Evolutionary conservation across 805 yeast genomes (phyloP).

Genomic region (Soucietia sequanensis): DNA sequence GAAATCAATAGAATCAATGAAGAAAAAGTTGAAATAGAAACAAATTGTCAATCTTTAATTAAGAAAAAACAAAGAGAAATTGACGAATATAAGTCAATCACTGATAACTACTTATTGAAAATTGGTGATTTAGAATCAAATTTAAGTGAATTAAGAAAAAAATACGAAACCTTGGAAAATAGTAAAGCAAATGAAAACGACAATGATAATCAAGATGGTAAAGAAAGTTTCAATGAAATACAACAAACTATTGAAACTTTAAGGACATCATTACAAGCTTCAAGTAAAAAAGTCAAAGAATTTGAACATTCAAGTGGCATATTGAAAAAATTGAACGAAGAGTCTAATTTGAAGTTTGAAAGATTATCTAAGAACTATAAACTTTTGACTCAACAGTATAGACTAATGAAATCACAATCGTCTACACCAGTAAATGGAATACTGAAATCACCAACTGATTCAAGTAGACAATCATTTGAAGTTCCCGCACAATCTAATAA

Average conservation of each 20-base stretch:
- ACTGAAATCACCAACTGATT: slow-evolving; percentile 1
- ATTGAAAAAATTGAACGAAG: slow-evolving; percentile 64
- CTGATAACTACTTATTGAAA: slow-evolving; percentile 43
- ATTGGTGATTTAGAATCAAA: slow-evolving; percentile 37
- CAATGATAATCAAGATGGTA: slow-evolving; percentile 15
- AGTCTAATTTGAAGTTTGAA: slow-evolving; percentile 63
- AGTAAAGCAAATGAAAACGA: slow-evolving; percentile 14
- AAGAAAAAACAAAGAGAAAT: slow-evolving; percentile 63
- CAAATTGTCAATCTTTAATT: slow-evolving; percentile 45
- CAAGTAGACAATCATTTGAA: slow-evolving; percentile 2
- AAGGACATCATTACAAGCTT: slow-evolving; percentile 50
- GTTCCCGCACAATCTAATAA: slow-evolving; percentile 7
- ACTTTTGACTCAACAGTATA: slow-evolving; percentile 57
- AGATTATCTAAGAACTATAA: slow-evolving; percentile 71
- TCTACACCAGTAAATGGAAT: too few relatives aligned
- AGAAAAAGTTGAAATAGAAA: slow-evolving; percentile 61
- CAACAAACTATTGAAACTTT: slow-evolving; percentile 40
- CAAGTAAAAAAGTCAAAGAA: slow-evolving; percentile 54
- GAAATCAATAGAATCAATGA: slow-evolving; percentile 53
- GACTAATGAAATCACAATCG: slow-evolving; percentile 36
- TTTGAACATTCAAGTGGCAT: slow-evolving; percentile 51
- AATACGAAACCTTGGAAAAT: slow-evolving; percentile 21
- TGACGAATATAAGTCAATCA: slow-evolving; percentile 50
- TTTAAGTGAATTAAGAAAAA: slow-evolving; percentile 23
- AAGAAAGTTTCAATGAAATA: slow-evolving; percentile 16